A percentile compares a stretch with the other conserved stretches of the same genome.
Evolutionary conservation across 2,329 filamentous ascomycete species (phyloP).

Genomic region (Paecilomyces fulvus): DNA sequence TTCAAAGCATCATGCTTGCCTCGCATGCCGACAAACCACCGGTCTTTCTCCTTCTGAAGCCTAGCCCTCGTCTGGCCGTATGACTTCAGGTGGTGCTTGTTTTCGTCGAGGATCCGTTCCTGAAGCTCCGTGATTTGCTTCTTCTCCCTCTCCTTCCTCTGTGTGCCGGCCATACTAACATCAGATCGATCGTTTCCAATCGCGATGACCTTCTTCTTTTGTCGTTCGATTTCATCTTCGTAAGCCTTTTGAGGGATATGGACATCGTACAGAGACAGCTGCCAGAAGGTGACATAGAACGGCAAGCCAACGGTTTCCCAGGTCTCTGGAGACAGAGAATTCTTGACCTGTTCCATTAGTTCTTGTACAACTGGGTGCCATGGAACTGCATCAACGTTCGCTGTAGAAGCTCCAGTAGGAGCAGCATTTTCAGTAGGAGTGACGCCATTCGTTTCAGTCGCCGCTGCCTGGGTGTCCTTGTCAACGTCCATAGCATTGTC

Average conservation of each 20-base stretch:
- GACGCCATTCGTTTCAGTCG: conserved; percentile 8
- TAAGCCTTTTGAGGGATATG: conserved; percentile 70
- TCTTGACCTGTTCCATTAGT: conserved; percentile 61
- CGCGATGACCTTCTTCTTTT: conserved; percentile 58
- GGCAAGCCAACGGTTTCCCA: conserved; percentile 66
- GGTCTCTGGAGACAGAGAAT: conserved; percentile 51
- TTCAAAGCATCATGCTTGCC: conserved; percentile 60
- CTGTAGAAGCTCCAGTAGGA: conserved; percentile 16
- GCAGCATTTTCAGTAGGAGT: conserved; percentile 7
- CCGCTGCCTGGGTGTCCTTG: conserved; percentile 15
- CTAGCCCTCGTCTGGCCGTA: conserved; percentile 60
- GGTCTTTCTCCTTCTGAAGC: conserved; percentile 64
- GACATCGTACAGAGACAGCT: conserved; percentile 73
- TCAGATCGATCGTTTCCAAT: conserved; percentile 66
- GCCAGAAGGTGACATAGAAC: conserved; percentile 90
- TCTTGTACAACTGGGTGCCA: conserved; percentile 65
- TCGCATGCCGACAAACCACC: conserved; percentile 65
- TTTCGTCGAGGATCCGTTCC: conserved; percentile 63
- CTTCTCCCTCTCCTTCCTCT: conserved; percentile 61
- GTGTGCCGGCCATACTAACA: conserved; percentile 56
- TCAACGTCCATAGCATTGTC: conserved; percentile 28
- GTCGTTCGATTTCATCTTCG: conserved; percentile 60
- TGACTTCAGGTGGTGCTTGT: conserved; percentile 58
- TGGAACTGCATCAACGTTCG: conserved; percentile 36
- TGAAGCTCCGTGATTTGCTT: conserved; percentile 61